These are phyloP conservation scores for Beauveria caledonica DNA, from an alignment of 2,329 filamentous ascomycete species.

Conservation along the genomic window DNA sequence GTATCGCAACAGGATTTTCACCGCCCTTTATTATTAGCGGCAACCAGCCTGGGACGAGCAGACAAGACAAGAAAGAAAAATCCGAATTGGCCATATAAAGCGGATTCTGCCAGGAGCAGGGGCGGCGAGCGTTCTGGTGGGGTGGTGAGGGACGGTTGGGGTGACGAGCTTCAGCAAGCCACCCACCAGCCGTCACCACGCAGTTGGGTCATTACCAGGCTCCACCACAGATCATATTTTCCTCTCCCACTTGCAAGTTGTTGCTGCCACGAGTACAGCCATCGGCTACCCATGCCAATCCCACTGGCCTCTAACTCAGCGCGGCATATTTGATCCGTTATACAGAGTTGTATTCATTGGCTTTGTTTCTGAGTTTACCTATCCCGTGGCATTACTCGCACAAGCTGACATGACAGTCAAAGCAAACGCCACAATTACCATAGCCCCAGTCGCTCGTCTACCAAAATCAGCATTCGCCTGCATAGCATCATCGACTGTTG, in stretches of 20 bases:
- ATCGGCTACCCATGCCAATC: background rate
- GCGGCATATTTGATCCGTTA: background rate
- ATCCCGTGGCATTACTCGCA: background rate
- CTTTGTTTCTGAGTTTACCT: background rate
- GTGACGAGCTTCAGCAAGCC: background rate
- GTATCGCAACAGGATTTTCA: constrained; percentile 11
- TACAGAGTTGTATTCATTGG: background rate
- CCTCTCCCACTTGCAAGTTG: background rate
- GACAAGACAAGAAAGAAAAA: background rate
- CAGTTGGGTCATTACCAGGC: background rate
- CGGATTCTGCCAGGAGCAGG: constrained; percentile 10
- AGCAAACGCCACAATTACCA: constrained; percentile 6
- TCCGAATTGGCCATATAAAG: constrained; percentile 5
- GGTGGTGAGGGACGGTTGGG: constrained; percentile 1
- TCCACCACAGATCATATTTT: background rate
- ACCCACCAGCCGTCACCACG: background rate
- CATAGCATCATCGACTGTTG: background rate
- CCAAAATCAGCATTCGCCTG: background rate
- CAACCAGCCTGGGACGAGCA: background rate
- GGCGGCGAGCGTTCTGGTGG: constrained; percentile 8
- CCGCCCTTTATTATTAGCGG: constrained; percentile 11
- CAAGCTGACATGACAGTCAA: background rate
- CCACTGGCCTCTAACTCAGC: background rate
- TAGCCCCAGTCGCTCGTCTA: background rate
- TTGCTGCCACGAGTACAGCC: background rate